A percentile compares a stretch with the other conserved stretches of the same genome.
phyloP scores from a whole-genome alignment of 1,284 basidiomycete species.

The Sporisorium reilianum region DNA sequence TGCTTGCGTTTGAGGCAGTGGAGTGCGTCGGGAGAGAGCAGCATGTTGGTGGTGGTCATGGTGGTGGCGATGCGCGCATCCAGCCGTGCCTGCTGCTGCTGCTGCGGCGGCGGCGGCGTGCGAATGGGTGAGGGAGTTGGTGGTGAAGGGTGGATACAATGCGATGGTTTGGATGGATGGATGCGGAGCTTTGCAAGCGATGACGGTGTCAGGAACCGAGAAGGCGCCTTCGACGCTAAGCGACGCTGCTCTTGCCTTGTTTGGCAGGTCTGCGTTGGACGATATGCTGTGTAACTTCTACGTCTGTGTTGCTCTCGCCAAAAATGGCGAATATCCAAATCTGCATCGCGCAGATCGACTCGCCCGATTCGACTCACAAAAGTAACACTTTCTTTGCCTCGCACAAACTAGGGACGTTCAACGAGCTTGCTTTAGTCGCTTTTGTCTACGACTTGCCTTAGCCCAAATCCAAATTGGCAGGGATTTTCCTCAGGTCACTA shows the following conservation, averaged over 20 bases:
- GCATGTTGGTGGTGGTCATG: slow-evolving; percentile 41
- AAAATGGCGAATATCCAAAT: background rate
- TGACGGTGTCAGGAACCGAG: background rate
- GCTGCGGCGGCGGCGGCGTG: slow-evolving; percentile 20
- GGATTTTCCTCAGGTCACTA: no score
- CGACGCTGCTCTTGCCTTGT: slow-evolving; percentile 1
- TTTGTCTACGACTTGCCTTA: no score
- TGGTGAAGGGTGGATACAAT: background rate
- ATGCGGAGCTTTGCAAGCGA: background rate
- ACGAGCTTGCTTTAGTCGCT: no score
- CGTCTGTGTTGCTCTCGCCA: slow-evolving; percentile 11
- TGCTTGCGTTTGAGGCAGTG: slow-evolving; percentile 60
- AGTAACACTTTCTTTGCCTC: background rate
- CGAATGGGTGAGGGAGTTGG: background rate
- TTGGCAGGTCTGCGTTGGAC: slow-evolving; percentile 1
- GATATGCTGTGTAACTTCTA: slow-evolving; percentile 16
- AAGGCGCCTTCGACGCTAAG: no score
- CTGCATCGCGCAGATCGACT: slow-evolving; percentile 4
- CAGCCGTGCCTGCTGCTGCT: slow-evolving; percentile 5
- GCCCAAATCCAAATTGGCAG: no score
- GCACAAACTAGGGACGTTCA: no score
- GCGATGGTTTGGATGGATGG: background rate
- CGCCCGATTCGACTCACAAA: slow-evolving; percentile 5
- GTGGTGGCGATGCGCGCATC: slow-evolving; percentile 4
- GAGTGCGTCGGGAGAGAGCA: slow-evolving; percentile 52